Evolutionary conservation across 306 rosid species (phyloP), one percentile per base, ranked within the genome.

Genomic region (Glycine latifolia): DNA sequence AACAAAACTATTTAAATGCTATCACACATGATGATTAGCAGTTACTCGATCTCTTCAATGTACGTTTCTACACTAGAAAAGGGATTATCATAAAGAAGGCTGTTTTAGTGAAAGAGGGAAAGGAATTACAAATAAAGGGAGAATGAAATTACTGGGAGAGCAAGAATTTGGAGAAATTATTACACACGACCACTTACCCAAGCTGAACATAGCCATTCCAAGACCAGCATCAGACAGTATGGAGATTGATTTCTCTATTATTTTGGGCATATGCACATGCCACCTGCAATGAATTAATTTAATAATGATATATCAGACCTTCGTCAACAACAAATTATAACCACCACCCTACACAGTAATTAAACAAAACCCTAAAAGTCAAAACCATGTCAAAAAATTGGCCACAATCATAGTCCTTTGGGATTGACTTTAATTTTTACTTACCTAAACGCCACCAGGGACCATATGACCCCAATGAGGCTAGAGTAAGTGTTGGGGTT

Each of bases 191-290:
- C 58, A 83, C 92, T 90, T 83, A 96, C 99, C 99, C 86, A 96
- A 92, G 86, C 99, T 96, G 90, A 96, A 96, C 99, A 96, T 96
- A 80, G 99, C 99, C 99, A 96, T 96, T 78, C 99, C 99, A 4
- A 96, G 97, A 26, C 99, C 99, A 16, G 99, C 98, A 84, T 96
- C 98, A 13, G 99, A 96, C 75, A 96, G 92, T 78, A 96, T 96
- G 85, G 99, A 89, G 87, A 96, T 96, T 62, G 99, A 96, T 41
- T 86, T 61, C 88, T 83, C 81, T 70, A 96, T 78, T 83, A 96
- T 91, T 89, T 67, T 77, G 1, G 99, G 99, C 99, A 96, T 96
- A 3, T 11, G 78, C 92, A 96, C 95, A 86, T 87, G 86, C 97
- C 97, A 96, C 90, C 99, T 96, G 62, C 85, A 76, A 66, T 62